Conservation (phyloP, 371 early-diverging fungal species). For the Mortierella sp. region DNA sequence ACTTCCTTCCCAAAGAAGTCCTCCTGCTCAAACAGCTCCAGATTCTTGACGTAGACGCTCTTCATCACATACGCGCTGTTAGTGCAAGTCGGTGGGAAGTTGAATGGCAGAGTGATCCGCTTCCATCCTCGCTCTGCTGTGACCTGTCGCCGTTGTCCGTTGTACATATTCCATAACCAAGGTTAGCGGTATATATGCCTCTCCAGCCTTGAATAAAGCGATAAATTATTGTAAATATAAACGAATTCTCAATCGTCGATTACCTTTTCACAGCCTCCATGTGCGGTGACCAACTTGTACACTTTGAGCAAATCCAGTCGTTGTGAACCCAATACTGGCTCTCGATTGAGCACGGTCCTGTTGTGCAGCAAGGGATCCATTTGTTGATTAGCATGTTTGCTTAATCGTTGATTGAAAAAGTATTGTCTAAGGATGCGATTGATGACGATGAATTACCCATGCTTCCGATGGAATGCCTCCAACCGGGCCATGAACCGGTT, state of each 20-base stretch:
- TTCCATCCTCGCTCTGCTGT: slow-evolving; percentile 84
- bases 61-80: slow-evolving; percentile 87
- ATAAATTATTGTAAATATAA: no score
- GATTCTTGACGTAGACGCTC: slow-evolving; percentile 76
- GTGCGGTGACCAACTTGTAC: slow-evolving; percentile 74
- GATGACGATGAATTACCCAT: slow-evolving; percentile 72
- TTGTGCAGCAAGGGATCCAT: neutral
- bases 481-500: slow-evolving; percentile 77
- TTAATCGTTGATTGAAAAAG: no score
- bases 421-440: neutral
- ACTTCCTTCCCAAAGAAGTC: slow-evolving; percentile 59
- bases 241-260: neutral
- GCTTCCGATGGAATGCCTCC: slow-evolving; percentile 74
- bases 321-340: slow-evolving; percentile 86
- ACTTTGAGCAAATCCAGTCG: slow-evolving; percentile 79
- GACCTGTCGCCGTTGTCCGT: no score
- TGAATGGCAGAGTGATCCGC: slow-evolving; percentile 78
- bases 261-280: slow-evolving; percentile 85
- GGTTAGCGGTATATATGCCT: no score
- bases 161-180: no score
- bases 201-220: no score
- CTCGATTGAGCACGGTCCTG: slow-evolving; percentile 76
- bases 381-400: neutral
- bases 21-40: slow-evolving; percentile 68
- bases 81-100: slow-evolving; percentile 87